Evolutionary conservation across 371 early-diverging fungal species (phyloP), one percentile per base, ranked within the genome.

Genomic region (Capillidium rhysosporum): DNA sequence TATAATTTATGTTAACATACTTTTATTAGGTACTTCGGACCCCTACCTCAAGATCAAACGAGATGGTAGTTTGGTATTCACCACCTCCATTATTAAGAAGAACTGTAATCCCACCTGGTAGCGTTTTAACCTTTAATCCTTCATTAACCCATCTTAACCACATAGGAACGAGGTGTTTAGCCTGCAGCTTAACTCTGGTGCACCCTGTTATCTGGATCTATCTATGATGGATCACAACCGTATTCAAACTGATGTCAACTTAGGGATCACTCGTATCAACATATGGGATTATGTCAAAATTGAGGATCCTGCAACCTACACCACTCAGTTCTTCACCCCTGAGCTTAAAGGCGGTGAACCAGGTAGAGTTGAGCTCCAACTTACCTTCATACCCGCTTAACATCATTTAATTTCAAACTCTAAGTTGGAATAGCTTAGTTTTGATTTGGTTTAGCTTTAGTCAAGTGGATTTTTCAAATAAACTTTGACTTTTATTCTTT

Each of bases 1-100:
- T 43, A 18, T 5, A 18, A 14, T 43, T 18, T 14, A 18, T 16
- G 14, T 38, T 2, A 34, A 1, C 8, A 38, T 31, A 34, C n/a
- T n/a, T 38, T 23, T 38, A 29, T 31, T 51, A 51, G 85, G 86
- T 12, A 76, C 76, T 4, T 83, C 83, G 45, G 92, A 94, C 58
- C 91, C 95, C 1, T 94, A 79, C 56, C 72, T 84, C 3, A 66
- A 72, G 40, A 76, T 89, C 47, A 69, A 63, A 43, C 54, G 87
- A 10, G 82, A 85, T 52, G 89, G 83, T 25, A 78, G 80, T 51
- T 77, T 81, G 48, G 78, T 84, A 24, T 69, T 75, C 68, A 86
- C 84, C 61, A 83, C 89, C 46, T 70, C 77, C 39, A 71, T 72
- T 10, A 57, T 88, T 40, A 82, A 86, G 59, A 83, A 87, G 69